A percentile compares a stretch with the other conserved stretches of the same genome.
Evolutionary conservation across 345 rosid genomes (phyloP).

Genomic region (Rhodomyrtus tomentosa): DNA sequence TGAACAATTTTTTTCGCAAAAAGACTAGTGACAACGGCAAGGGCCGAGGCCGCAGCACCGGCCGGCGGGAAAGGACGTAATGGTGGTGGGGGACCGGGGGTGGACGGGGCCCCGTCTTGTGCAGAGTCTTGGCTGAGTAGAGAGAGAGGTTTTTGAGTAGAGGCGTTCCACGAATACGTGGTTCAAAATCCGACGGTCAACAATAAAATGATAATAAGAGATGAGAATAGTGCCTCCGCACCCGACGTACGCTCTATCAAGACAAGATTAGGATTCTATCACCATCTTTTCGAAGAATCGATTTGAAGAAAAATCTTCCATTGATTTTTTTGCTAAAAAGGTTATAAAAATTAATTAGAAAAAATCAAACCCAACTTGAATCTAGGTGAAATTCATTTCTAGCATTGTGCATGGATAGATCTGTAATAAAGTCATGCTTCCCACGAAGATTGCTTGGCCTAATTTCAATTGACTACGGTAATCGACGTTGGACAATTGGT

Average conservation of each 20-base stretch:
- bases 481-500: no score
- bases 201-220: not conserved
- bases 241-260: not conserved
- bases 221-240: not conserved
- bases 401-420: no score
- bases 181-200: not conserved
- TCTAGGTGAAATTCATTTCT: no score
- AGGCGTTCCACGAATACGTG: not conserved
- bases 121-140: not conserved
- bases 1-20: no score
- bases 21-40: no score
- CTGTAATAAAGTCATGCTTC: no score
- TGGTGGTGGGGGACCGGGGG: not conserved
- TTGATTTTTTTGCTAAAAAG: no score
- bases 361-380: not conserved
- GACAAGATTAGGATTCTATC: not conserved
- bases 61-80: not conserved
- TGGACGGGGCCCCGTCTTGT: not conserved
- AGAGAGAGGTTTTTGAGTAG: not conserved
- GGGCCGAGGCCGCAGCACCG: no score
- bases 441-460: no score
- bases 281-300: not conserved
- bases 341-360: no score
- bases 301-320: not conserved
- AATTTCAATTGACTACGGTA: no score